Percentiles rank a stretch among this genome's conserved stretches.
phyloP scores from a whole-genome alignment of 345 rosid genomes.

The Salix exigua region DNA sequence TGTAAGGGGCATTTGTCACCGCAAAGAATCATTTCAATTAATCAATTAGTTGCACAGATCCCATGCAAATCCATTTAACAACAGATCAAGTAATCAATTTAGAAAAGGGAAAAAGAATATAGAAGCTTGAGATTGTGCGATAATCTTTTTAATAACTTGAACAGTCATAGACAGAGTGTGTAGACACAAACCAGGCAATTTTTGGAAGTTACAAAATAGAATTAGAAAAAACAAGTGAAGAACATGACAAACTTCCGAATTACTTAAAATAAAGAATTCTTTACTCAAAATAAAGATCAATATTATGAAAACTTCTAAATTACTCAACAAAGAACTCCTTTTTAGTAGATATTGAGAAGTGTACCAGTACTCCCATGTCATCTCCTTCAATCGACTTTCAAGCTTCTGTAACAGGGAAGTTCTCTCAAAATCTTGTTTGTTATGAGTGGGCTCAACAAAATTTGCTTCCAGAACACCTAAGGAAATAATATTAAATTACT shows the following conservation, averaged over 20 bases:
- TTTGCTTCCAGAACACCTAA: slow-evolving; percentile 89
- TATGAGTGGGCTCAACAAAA: slow-evolving; percentile 88
- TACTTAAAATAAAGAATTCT: neutral
- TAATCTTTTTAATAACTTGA: neutral
- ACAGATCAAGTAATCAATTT: neutral
- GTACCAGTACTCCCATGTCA: slow-evolving; percentile 92
- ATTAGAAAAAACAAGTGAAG: neutral
- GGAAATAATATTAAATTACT: slow-evolving; percentile 9
- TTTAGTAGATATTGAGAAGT: neutral
- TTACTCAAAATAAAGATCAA: neutral
- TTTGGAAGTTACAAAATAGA: neutral
- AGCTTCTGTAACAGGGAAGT: slow-evolving; percentile 91
- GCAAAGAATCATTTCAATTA: neutral
- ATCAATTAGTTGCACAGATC: neutral
- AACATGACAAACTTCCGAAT: neutral
- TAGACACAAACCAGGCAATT: neutral
- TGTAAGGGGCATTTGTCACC: neutral
- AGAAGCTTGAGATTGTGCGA: neutral
- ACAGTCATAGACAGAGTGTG: too few relatives aligned
- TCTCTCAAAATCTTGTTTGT: slow-evolving; percentile 96
- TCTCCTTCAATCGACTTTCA: slow-evolving; percentile 86
- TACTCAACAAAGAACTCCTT: neutral
- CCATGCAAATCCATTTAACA: neutral
- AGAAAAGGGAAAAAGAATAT: neutral
- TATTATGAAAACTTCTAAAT: too few relatives aligned